Evolutionary conservation across 2,329 filamentous ascomycete genomes (phyloP), one percentile per base, ranked within the genome.

Genomic region (Epicoccum sorghinum): DNA sequence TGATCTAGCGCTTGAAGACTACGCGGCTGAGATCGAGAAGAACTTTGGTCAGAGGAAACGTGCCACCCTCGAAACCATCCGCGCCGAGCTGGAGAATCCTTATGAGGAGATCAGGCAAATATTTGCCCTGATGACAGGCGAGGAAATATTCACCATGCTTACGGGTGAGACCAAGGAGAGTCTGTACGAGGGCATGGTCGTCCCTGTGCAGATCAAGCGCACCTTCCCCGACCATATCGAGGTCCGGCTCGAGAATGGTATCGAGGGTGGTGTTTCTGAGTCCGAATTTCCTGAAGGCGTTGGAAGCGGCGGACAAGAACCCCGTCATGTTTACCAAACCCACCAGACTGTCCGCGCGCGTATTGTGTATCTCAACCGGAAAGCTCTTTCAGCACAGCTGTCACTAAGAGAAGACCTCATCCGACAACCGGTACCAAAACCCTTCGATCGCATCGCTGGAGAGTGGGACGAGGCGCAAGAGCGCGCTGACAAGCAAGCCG

Each of bases 31-130:
- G 78, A 82, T 99, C 60, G 90, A 97, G 78, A 88, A 85, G 62
- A 96, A 96, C 66, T 93, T 96, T 72, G 92, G 91, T 66, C 93
- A 97, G 73, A 87, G 90, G 62, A 99, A 99, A 80, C 90, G 95
- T 53, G 93, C 93, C 1, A 99, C 95, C 1, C 82, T 99, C 10
- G 95, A 99, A 75, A 96, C 92, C 0, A 99, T 99, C 69, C 90
- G 95, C 59, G 93, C 91, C 13, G 95, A 99, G 75, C 80, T 99
- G 45, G 90, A 95, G 67, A 88, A 89, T 18, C 93, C 95, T 0
- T 99, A 96, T 72, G 95, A 99, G 77, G 95, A 99, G 74, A 82
- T 99, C 51, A 87, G 95, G 40, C 89, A 90, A 65, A 87, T 88
- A 60, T 97, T 96, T 70, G 83, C 84, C 39, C 77, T 83, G 45